These are phyloP conservation scores for Escallonia herrerae DNA, from an alignment of 129 eudicot species.

Conservation along the genomic window DNA sequence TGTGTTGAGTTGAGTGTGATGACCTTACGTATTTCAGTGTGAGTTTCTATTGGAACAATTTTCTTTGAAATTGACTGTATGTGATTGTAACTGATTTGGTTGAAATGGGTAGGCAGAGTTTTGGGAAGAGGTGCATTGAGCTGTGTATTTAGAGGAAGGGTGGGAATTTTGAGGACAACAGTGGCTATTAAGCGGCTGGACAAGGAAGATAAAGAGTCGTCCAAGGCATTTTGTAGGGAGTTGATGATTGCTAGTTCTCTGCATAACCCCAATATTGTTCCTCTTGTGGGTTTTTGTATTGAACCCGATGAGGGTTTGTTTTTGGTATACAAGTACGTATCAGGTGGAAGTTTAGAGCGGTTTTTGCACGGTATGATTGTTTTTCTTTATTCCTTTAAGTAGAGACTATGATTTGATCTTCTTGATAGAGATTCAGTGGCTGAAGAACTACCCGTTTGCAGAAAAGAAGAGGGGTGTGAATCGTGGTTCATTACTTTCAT, in stretches of 20 bases:
- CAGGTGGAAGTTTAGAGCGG: conserved; percentile 94
- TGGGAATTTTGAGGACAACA: conserved; percentile 67
- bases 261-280: conserved; percentile 65
- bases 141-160: conserved; percentile 89
- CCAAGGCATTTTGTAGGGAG: conserved; percentile 96
- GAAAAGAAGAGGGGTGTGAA: conserved; percentile 71
- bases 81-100: conserved; percentile 16
- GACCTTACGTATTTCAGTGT: too few relatives aligned
- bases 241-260: conserved; percentile 96
- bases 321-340: conserved; percentile 79
- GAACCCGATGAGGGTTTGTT: conserved; percentile 89
- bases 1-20: too few relatives aligned
- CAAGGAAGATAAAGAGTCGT: conserved; percentile 82
- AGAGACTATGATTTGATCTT: conserved; percentile 1
- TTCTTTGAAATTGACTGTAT: not conserved
- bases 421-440: not conserved
- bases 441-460: conserved; percentile 24
- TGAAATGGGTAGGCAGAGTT: conserved; percentile 71
- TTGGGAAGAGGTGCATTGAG: conserved; percentile 99
- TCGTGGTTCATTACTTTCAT: conserved; percentile 71
- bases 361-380: conserved; percentile 72
- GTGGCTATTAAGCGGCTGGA: conserved; percentile 91
- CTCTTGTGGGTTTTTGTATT: conserved; percentile 90
- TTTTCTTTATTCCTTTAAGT: conserved; percentile 3
- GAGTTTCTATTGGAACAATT: not conserved